Conservation (phyloP, 495 filamentous ascomycete species). For the Venustampulla echinocandica region DNA sequence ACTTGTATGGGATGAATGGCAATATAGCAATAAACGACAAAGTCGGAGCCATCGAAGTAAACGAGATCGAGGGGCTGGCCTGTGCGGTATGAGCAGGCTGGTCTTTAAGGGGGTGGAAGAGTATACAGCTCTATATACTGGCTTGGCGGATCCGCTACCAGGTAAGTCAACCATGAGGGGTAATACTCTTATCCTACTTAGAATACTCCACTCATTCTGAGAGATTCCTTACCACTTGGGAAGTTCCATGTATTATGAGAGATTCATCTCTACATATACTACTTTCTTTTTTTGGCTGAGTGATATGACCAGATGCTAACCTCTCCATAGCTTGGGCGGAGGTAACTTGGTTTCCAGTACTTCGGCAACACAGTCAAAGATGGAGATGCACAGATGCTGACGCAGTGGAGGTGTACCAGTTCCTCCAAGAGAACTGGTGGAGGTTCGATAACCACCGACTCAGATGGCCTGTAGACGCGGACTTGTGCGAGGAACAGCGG, state of each 20-base stretch:
- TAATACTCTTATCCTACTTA: background rate
- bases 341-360: background rate
- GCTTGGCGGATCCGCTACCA: background rate
- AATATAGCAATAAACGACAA: background rate
- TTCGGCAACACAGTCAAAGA: background rate
- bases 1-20: background rate
- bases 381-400: background rate
- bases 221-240: background rate
- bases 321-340: background rate
- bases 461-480: background rate
- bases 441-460: background rate
- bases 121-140: background rate
- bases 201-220: background rate
- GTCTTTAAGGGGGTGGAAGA: background rate
- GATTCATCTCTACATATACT: background rate
- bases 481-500: too few species aligned
- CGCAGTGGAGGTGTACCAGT: background rate
- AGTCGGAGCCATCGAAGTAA: background rate
- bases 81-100: background rate
- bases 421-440: background rate
- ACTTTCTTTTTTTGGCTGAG: background rate
- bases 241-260: background rate
- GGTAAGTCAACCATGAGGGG: background rate
- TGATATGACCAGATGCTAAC: too few species aligned
- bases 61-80: background rate